phyloP scores from a whole-genome alignment of 129 eudicot genomes.

The Arctium minus region DNA sequence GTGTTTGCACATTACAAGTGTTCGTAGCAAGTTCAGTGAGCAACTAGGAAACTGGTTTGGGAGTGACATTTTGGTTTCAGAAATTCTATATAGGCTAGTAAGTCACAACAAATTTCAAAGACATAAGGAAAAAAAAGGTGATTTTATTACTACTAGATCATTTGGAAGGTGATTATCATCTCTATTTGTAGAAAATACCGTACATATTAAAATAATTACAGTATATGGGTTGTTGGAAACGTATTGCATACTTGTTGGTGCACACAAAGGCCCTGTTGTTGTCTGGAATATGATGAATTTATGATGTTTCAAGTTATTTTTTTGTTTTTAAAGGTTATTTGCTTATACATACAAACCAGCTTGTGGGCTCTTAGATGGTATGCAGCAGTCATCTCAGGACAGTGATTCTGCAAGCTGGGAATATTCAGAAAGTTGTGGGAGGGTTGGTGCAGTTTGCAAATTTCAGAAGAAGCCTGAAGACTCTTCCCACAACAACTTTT shows the following conservation, averaged over 20 bases:
- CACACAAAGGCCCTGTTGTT: not conserved
- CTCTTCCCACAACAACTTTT: slow-evolving; percentile 24
- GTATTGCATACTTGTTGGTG: not conserved
- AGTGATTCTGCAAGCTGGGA: slow-evolving; percentile 46
- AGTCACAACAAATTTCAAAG: not conserved
- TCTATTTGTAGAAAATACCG: not conserved
- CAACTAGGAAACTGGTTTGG: not conserved
- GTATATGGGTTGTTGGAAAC: not conserved
- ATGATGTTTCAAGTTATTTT: slow-evolving; percentile 4
- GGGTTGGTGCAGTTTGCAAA: slow-evolving; percentile 27
- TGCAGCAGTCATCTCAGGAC: slow-evolving; percentile 52
- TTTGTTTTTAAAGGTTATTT: slow-evolving; percentile 10
- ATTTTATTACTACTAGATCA: not conserved
- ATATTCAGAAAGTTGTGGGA: slow-evolving; percentile 32
- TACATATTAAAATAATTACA: not conserved
- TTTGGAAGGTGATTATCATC: not conserved
- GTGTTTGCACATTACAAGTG: not conserved
- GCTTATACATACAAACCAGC: slow-evolving; percentile 17
- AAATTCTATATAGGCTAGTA: not conserved
- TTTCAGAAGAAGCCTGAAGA: slow-evolving; percentile 27
- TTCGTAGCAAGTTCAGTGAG: not conserved
- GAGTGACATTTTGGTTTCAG: not conserved
- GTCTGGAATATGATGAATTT: slow-evolving; percentile 3
- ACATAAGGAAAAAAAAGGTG: not conserved
- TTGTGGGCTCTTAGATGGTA: slow-evolving; percentile 32